Base-by-base conservation (phyloP, 495 filamentous ascomycete genomes). In the Corynascus novoguineensis region DNA sequence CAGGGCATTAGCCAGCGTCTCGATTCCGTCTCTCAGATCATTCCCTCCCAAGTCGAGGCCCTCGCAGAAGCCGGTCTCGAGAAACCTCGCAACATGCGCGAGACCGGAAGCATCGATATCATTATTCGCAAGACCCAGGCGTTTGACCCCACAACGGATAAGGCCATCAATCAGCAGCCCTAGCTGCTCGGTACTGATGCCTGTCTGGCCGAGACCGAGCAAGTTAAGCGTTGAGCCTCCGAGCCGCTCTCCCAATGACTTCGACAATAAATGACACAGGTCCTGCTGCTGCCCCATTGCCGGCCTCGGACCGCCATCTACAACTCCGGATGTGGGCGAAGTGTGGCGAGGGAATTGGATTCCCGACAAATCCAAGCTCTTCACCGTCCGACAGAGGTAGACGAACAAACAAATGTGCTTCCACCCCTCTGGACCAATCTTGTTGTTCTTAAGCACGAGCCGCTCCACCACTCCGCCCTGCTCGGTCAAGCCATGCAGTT, bases 41-140 rank as follows among this genome's bases (percentile, higher is more conserved):
- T 96, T 97, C n/a, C 90, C 90, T 34, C 92, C 92, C n/a, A 98
- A 71, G 69, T 97, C 93, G 6, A 98, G 74, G 1, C 90, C 93
- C 67, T 95, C 88, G 60, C 92, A 98, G 40, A 83, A 76, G 0
- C 86, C 86, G 40, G 78, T 79, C 47, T 81, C 78, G 35, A 97
- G 67, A 70, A 89, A 96, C 49, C 80, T 79, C 29, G 86, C 78
- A 37, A 96, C 78, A 68, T 93, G 86, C 51, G 84, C 79, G 50
- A 95, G 70, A 4, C 89, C 88, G 53, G 86, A 83, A 10, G 79
- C 75, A 19, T 83, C 85, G 21, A 98, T 76, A 32, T 80, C 71
- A 53, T 96, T 97, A 57, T 87, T 86, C 10, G 90, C 93, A 31
- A 96, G 77, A 0, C 90, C 86, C 1, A 98, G 76, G 61, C 92